Evolutionary conservation across 176 grass and related monocot species (phyloP).

Genomic region (Carex littledalei): DNA sequence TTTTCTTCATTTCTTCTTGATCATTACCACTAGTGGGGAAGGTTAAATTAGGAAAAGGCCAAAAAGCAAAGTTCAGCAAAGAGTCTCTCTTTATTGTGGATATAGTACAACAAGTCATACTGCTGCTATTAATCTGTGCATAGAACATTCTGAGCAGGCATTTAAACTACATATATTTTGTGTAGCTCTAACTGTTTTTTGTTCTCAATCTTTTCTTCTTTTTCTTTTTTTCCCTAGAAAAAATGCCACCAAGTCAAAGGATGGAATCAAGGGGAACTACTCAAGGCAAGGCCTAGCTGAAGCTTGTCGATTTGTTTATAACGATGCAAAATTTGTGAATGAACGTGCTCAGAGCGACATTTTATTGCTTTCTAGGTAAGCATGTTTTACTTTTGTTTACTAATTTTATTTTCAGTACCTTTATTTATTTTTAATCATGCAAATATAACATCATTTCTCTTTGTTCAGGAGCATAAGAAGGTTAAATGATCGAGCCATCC

Average conservation of each 20-base stretch:
- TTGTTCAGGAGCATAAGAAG: slow-evolving; percentile 78
- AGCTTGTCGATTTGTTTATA: slow-evolving; percentile 84
- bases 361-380: slow-evolving; percentile 84
- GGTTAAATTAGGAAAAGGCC: neutral
- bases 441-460: slow-evolving; percentile 12
- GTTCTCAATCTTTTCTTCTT: slow-evolving; percentile 32
- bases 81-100: neutral
- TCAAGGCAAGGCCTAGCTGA: slow-evolving; percentile 54
- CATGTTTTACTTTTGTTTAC: neutral
- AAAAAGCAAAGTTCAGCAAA: neutral
- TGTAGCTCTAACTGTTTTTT: slow-evolving; percentile 22
- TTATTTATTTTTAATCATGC: slow-evolving; percentile 10
- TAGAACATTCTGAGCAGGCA: neutral
- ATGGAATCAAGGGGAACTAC: slow-evolving; percentile 11
- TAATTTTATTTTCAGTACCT: slow-evolving; percentile 1
- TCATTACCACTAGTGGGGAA: neutral
- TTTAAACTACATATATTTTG: neutral
- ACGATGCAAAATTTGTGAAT: slow-evolving; percentile 98
- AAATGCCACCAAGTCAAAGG: slow-evolving; percentile 18
- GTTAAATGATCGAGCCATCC: slow-evolving; percentile 73
- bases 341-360: slow-evolving; percentile 91
- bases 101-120: neutral
- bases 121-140: neutral
- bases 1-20: neutral
- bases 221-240: slow-evolving; percentile 22